Evolutionary conservation across 2,329 filamentous ascomycete species (phyloP).

Genomic region (Neofusicoccum umdonicola): DNA sequence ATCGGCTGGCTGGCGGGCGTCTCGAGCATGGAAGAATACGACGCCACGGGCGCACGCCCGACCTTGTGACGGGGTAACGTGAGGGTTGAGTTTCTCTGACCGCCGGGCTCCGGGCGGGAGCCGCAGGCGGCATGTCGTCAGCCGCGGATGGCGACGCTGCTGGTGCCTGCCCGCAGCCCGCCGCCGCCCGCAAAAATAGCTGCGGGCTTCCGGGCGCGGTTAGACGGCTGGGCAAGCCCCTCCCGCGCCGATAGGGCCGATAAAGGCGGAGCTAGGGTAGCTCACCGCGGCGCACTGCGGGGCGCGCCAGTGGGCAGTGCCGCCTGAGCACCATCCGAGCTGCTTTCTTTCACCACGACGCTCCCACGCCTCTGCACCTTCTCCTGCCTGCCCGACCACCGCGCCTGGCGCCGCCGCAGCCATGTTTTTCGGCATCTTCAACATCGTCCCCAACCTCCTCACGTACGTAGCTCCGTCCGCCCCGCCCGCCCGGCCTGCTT

Average conservation of each 20-base stretch:
- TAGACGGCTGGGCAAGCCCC: neutral
- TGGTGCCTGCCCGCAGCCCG: neutral
- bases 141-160: neutral
- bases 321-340: neutral
- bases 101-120: neutral
- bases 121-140: neutral
- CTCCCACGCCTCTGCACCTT: neutral
- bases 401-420: neutral
- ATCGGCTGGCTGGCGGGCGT: neutral
- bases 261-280: conserved; percentile 11
- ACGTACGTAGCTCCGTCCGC: conserved; percentile 10
- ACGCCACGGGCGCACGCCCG: neutral
- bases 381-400: neutral
- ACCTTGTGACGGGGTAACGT: conserved; percentile 14
- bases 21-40: neutral
- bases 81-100: neutral
- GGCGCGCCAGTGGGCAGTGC: neutral
- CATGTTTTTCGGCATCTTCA: conserved; percentile 18
- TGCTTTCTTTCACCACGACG: conserved; percentile 1
- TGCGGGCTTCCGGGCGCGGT: conserved; percentile 1
- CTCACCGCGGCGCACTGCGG: conserved; percentile 2
- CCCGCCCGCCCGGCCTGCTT: neutral
- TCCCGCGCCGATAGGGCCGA: conserved; percentile 12
- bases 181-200: neutral
- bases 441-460: conserved; percentile 17